Evolutionary conservation across 768 basidiomycete species (phyloP).

Genomic region (Suillus variegatus): DNA sequence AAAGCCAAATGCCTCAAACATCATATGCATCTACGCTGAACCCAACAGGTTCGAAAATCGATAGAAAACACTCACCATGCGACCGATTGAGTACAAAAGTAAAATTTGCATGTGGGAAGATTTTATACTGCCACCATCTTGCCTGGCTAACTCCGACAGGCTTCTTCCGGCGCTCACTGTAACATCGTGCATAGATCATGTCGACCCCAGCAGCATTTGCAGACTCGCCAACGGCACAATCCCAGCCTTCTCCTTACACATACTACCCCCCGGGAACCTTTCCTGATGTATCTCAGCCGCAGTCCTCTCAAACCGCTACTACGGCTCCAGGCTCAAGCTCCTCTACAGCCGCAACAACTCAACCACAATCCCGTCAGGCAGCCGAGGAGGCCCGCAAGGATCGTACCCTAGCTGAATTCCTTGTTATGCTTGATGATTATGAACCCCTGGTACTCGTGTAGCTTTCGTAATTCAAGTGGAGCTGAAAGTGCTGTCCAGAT

Average conservation of each 20-base stretch:
- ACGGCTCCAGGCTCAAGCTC: conserved; percentile 18
- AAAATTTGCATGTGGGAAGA: conserved; percentile 6
- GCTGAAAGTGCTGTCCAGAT: conserved; percentile 54
- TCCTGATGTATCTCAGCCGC: conserved; percentile 24
- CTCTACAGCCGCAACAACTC: conserved; percentile 20
- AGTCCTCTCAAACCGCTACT: conserved; percentile 20
- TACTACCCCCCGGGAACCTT: conserved; percentile 17
- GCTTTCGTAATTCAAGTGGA: background rate
- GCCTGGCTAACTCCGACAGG: conserved; percentile 32
- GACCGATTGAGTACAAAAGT: conserved; percentile 7
- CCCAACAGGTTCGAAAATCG: conserved; percentile 1
- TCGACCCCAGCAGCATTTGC: conserved; percentile 31
- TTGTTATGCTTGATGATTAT: conserved; percentile 96
- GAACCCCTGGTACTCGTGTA: conserved; percentile 76
- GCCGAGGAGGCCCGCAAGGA: conserved; percentile 87
- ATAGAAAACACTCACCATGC: conserved; percentile 24
- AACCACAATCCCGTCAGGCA: conserved; percentile 61
- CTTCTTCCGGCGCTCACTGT: conserved; percentile 20
- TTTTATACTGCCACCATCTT: conserved; percentile 24
- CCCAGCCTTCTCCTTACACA: conserved; percentile 23
- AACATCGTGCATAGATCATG: conserved; percentile 27
- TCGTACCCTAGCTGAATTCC: conserved; percentile 87
- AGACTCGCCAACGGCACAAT: conserved; percentile 34
- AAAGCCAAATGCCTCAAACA: conserved; percentile 97
- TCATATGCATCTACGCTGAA: conserved; percentile 41